These are phyloP conservation scores for Centella asiatica DNA, from an alignment of 129 eudicot genomes.

Conservation along the genomic window DNA sequence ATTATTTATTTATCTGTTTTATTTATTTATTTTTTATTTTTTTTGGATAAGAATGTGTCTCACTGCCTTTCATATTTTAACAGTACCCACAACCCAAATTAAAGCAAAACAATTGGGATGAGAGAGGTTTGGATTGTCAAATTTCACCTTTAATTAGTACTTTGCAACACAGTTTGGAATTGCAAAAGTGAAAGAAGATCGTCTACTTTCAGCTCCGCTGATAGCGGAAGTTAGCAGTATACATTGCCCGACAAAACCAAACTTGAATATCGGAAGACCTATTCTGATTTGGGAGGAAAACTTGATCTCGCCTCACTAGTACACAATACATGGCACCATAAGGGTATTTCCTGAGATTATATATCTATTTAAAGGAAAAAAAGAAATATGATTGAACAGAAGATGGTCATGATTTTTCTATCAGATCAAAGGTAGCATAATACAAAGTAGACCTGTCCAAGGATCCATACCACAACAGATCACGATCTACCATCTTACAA, in stretches of 20 bases:
- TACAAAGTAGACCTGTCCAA: conserved; percentile 47
- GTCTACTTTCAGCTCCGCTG: neutral
- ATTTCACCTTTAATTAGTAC: neutral
- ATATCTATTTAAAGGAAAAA: conserved; percentile 25
- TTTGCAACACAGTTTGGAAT: neutral
- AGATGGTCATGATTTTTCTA: conserved; percentile 18
- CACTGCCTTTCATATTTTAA: too few species aligned
- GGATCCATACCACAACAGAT: conserved; percentile 27
- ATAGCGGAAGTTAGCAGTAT: neutral
- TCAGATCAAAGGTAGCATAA: conserved; percentile 44
- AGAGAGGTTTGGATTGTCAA: neutral
- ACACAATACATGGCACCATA: conserved; percentile 9
- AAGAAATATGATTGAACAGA: conserved; percentile 17
- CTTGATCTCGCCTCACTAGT: conserved; percentile 1
- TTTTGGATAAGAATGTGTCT: too few species aligned
- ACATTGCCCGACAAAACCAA: neutral
- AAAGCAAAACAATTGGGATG: neutral
- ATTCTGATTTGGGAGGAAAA: conserved; percentile 1
- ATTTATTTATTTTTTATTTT: too few species aligned
- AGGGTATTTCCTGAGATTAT: conserved; percentile 30
- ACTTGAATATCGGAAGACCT: neutral
- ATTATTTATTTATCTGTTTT: too few species aligned
- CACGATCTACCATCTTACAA: conserved; percentile 41
- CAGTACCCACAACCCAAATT: neutral
- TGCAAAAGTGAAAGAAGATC: neutral